These are phyloP conservation scores for Aspergillus sp. DNA, from an alignment of 2,329 filamentous ascomycete genomes.

Conservation along the genomic window DNA sequence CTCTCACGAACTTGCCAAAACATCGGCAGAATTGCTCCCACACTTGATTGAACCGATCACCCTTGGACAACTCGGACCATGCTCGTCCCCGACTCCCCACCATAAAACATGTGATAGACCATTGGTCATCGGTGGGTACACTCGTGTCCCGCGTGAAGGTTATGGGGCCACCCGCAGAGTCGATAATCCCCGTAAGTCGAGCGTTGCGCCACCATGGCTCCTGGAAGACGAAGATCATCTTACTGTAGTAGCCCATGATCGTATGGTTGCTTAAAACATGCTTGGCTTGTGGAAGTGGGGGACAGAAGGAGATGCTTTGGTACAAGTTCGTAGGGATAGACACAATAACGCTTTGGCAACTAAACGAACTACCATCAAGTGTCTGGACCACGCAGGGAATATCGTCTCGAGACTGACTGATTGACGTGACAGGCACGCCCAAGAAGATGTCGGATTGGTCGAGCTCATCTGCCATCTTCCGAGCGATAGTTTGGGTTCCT, in stretches of 20 bases:
- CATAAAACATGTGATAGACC: conserved; percentile 46
- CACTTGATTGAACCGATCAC: conserved; percentile 15
- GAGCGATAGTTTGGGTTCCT: conserved; percentile 1
- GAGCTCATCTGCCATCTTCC: background rate
- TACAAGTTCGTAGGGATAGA: conserved; percentile 53
- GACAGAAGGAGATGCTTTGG: conserved; percentile 50
- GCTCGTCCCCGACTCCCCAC: conserved; percentile 36
- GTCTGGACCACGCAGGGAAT: background rate
- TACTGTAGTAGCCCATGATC: conserved; percentile 53
- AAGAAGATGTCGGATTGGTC: background rate
- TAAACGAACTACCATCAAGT: background rate
- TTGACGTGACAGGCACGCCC: background rate
- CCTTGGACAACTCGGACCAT: conserved; percentile 28
- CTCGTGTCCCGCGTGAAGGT: conserved; percentile 51
- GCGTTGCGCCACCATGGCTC: conserved; percentile 49
- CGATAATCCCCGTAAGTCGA: conserved; percentile 50
- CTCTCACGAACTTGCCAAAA: background rate
- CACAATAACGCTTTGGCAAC: conserved; percentile 44
- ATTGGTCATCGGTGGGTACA: conserved; percentile 26
- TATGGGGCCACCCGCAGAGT: conserved; percentile 51
- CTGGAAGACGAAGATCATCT: conserved; percentile 50
- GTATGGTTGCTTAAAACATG: conserved; percentile 36
- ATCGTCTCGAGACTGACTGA: background rate
- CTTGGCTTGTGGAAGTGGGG: conserved; percentile 49
- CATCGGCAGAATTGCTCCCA: conserved; percentile 3